Percentiles rank a stretch among this genome's conserved stretches.
phyloP scores from a whole-genome alignment of 139 green algal genomes.

The Volvox africanus region DNA sequence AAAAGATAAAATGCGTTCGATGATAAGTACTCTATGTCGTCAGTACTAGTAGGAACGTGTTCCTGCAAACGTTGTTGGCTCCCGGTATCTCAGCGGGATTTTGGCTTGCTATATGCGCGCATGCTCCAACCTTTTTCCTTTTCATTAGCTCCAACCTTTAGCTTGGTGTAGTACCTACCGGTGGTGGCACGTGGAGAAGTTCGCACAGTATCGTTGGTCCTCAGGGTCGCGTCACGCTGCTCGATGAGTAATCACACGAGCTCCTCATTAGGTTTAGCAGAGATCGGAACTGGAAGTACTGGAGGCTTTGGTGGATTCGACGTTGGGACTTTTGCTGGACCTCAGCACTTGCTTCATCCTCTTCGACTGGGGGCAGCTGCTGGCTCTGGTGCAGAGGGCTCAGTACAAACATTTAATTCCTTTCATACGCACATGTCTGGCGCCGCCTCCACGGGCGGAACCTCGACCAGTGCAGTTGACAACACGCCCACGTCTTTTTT shows the following conservation, averaged over 20 bases:
- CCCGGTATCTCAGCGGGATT: too few species aligned
- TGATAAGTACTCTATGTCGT: too few species aligned
- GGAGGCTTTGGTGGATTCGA: constrained; percentile 11
- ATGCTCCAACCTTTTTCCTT: too few species aligned
- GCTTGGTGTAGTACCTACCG: too few species aligned
- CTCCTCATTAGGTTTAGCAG: neutral
- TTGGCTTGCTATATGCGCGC: too few species aligned
- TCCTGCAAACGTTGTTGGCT: too few species aligned
- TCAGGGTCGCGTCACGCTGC: too few species aligned
- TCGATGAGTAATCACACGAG: constrained; percentile 2
- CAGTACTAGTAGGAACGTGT: too few species aligned
- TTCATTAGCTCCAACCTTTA: too few species aligned
- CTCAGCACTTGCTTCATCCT: neutral
- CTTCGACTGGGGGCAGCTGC: neutral
- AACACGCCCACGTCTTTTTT: constrained; percentile 22
- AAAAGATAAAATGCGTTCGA: too few species aligned
- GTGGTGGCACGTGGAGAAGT: too few species aligned
- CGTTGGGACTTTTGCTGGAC: neutral
- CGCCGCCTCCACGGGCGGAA: neutral
- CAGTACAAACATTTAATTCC: neutral
- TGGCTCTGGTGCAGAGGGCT: constrained; percentile 7
- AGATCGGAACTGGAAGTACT: neutral
- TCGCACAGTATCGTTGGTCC: too few species aligned
- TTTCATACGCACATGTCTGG: constrained; percentile 3
- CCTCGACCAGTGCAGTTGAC: neutral